phyloP scores from a whole-genome alignment of 495 filamentous ascomycete species.

The Penicillium crystallinum region DNA sequence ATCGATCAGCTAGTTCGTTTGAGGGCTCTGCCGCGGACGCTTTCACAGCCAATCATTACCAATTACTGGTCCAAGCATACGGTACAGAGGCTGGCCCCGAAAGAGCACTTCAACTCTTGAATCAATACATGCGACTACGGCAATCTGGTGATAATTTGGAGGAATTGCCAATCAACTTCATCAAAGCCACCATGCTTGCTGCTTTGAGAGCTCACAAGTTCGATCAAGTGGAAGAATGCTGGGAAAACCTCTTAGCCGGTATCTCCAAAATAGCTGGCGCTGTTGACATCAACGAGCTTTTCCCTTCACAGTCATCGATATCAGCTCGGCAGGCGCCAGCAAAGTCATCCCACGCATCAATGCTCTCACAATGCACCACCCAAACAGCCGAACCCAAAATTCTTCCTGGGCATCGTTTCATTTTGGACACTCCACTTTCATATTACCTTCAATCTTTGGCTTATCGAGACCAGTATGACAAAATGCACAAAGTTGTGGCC shows the following conservation, averaged over 20 bases:
- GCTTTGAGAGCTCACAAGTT: constrained; percentile 51
- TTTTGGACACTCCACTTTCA: constrained; percentile 51
- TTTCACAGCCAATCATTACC: constrained; percentile 46
- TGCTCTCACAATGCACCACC: not conserved
- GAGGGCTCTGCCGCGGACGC: constrained; percentile 24
- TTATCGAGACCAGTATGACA: constrained; percentile 37
- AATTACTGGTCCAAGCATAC: constrained; percentile 59
- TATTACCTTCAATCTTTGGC: constrained; percentile 57
- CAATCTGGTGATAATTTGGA: constrained; percentile 18
- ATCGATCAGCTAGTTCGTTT: constrained; percentile 7
- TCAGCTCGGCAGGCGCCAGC: not conserved
- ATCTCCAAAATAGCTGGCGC: constrained; percentile 41
- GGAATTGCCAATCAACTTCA: constrained; percentile 48
- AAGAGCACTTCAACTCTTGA: constrained; percentile 51
- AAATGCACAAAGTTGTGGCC: constrained; percentile 45
- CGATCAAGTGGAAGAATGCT: constrained; percentile 57
- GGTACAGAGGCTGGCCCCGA: constrained; percentile 50
- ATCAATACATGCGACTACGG: constrained; percentile 38
- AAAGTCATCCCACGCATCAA: not conserved
- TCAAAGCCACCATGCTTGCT: constrained; percentile 61
- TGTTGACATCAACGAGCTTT: constrained; percentile 16
- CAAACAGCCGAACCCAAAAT: constrained; percentile 21
- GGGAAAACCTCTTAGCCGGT: constrained; percentile 52
- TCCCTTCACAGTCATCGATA: constrained; percentile 5
- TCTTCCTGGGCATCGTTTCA: constrained; percentile 51